Conservation (phyloP, 73 alveolate genomes). For the Stentor coeruleus region DNA sequence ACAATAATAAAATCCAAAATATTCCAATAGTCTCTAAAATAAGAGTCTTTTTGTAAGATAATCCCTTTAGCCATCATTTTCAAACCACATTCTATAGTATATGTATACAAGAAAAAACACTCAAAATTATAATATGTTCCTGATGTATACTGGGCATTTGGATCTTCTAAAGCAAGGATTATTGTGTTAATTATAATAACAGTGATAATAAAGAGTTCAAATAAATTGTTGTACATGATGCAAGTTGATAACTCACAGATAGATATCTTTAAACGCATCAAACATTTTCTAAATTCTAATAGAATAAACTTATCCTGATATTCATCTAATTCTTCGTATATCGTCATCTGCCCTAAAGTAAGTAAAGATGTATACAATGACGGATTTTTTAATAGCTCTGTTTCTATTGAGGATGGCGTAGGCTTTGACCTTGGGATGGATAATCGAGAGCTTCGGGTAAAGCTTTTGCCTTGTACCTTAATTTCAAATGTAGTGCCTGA, state of each 20-base stretch:
- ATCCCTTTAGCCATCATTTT: constrained; percentile 87
- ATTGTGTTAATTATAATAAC: constrained; percentile 54
- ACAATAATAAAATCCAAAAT: constrained; percentile 65
- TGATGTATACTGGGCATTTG: constrained; percentile 42
- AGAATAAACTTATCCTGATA: neutral
- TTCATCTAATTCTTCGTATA: neutral
- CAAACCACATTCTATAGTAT: constrained; percentile 77
- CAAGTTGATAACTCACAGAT: constrained; percentile 10
- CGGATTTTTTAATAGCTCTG: too few relatives aligned
- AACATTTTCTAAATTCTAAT: neutral
- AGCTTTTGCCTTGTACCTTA: too few relatives aligned
- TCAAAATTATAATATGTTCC: constrained; percentile 33
- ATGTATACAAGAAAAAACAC: constrained; percentile 66
- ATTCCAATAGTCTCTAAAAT: constrained; percentile 74
- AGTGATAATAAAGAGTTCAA: constrained; percentile 30
- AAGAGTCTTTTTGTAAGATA: constrained; percentile 33
- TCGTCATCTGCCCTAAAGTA: too few relatives aligned
- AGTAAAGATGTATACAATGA: too few relatives aligned
- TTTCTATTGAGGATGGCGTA: too few relatives aligned
- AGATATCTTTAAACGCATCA: neutral
- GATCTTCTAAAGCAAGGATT: constrained; percentile 76
- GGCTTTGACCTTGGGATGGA: too few relatives aligned
- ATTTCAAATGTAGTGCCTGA: too few relatives aligned
- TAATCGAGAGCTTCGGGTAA: too few relatives aligned
- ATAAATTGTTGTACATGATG: constrained; percentile 28